Conservation (phyloP, 306 rosid species). For the Quercus parvula region DNA sequence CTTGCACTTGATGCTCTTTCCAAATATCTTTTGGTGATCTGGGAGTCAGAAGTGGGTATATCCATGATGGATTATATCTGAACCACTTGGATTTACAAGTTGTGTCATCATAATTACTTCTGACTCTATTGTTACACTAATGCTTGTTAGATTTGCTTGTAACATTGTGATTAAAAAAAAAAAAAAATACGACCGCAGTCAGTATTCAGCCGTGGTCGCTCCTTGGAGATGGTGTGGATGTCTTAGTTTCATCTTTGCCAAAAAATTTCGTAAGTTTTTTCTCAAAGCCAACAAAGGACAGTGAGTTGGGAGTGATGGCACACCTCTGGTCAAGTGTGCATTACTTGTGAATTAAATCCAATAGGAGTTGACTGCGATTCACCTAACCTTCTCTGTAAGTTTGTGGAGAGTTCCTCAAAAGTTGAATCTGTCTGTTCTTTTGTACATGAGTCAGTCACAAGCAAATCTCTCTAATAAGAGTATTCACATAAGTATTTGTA, state of each 20-base stretch:
- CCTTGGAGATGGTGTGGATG: not conserved
- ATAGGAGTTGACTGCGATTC: no score
- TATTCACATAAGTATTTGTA: no score
- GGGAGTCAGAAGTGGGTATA: slow-evolving; percentile 16
- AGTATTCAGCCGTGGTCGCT: not conserved
- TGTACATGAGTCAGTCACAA: no score
- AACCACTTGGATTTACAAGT: not conserved
- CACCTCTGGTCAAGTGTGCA: no score
- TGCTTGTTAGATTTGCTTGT: not conserved
- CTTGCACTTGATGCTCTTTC: slow-evolving; percentile 20
- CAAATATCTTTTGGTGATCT: not conserved
- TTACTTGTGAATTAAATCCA: no score
- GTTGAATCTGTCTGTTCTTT: no score
- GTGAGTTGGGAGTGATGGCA: no score
- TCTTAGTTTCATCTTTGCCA: not conserved
- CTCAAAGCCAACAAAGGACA: no score
- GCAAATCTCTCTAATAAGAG: no score
- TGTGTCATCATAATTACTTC: not conserved
- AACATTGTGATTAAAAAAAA: not conserved
- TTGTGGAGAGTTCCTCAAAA: no score
- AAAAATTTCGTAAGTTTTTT: no score
- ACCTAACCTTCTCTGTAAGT: no score
- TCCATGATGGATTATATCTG: not conserved
- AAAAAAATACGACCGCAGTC: not conserved
- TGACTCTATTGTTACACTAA: not conserved